Base-by-base conservation (phyloP, 2,329 filamentous ascomycete genomes). In the Aspergillus chevalieri region DNA sequence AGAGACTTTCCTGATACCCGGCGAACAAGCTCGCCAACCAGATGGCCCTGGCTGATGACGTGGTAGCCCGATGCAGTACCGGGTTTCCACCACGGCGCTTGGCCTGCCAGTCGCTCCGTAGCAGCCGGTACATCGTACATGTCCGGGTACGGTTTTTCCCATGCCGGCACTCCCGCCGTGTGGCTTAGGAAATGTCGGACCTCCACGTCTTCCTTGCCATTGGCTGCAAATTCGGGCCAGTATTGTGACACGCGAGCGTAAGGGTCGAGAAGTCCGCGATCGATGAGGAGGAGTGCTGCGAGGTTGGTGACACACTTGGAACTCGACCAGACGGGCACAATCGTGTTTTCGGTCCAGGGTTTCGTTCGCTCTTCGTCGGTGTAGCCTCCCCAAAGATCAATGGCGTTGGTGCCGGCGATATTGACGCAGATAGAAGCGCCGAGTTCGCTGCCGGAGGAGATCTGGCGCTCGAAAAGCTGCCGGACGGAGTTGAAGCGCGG, bases 361-460 rank as follows among this genome's bases (percentile, higher is more conserved):
- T 55, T 48, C 1, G 57, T 68, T 1, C 56, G 57, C 1, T 48
- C 58, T 6, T 52, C 45, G 48, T 73, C 70, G 3, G 57, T 51
- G 48, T 66, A 62, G 2, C 74, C 74, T 14, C 71, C 75, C 72
- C 71, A 77, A 14, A 77, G 52, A 51, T 78, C 72, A 14, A 77
- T 56, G 9, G 73, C 72, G 15, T 65, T 62, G 14, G 67, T 49
- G n/a, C 73, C 74, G 44, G 69, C 61, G 9, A 74, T 57, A 47
- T 65, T 73, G 43, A 77, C 64, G 19, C 57, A 64, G 17, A 78
- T 58, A 0, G 71, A 74, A n/a, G 72, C 74, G 2, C 76, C 76
- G 5, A 75, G 47, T 42, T 78, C 75, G 2, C 68, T 58, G 15
- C 65, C 72, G 1, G 59, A 64, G 8, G 59, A 54, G n/a, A 78